phyloP scores from a whole-genome alignment of 768 basidiomycete species.

The Butyriboletus loyo region DNA sequence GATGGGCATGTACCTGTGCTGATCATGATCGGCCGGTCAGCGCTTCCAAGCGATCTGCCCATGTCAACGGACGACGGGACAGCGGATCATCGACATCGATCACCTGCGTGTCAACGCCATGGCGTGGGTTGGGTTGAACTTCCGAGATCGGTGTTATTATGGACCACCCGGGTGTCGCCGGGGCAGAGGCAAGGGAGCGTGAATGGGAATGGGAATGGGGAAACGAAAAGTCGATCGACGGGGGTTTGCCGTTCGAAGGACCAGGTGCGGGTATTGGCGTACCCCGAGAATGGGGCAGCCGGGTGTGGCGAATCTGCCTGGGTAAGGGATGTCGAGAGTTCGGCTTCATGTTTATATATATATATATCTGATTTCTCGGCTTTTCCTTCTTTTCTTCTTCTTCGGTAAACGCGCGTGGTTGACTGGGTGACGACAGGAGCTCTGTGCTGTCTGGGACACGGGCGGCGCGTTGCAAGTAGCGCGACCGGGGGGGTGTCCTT shows the following conservation, averaged over 20 bases:
- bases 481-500: constrained; percentile 3
- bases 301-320: constrained; percentile 7
- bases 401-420: background rate
- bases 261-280: constrained; percentile 26
- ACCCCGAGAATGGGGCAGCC: constrained; percentile 21
- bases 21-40: constrained; percentile 13
- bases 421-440: constrained; percentile 8
- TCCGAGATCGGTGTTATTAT: constrained; percentile 4
- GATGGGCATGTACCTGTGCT: background rate
- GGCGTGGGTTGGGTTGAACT: background rate
- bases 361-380: too few relatives aligned
- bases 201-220: background rate
- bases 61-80: constrained; percentile 11
- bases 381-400: too few relatives aligned
- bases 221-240: constrained; percentile 7
- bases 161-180: background rate
- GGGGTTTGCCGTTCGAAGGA: constrained; percentile 9
- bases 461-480: constrained; percentile 1
- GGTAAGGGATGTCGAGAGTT: constrained; percentile 16
- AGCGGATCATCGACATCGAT: too few relatives aligned
- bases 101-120: background rate
- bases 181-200: too few relatives aligned
- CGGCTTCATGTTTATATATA: too few relatives aligned
- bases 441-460: constrained; percentile 17
- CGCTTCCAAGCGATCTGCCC: constrained; percentile 13